Evolutionary conservation across 2,329 filamentous ascomycete species (phyloP).

Genomic region (Podosphaera xanthii): DNA sequence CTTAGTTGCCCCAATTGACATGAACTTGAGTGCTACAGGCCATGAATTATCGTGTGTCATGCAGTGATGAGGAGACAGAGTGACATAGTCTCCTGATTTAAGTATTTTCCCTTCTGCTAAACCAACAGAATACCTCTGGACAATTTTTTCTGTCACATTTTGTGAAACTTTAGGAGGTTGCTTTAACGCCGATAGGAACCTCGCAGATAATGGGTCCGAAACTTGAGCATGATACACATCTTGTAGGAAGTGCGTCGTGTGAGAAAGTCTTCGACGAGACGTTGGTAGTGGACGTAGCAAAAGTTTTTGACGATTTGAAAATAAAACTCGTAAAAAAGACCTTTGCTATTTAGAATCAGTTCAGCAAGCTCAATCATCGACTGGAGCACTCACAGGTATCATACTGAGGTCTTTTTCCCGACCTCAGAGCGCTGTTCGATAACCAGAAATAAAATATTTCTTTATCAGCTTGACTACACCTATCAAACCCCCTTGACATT

Average conservation of each 20-base stretch:
- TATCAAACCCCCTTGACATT: too few relatives aligned
- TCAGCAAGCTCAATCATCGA: neutral
- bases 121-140: constrained; percentile 60
- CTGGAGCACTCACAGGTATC: neutral
- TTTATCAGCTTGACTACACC: too few relatives aligned
- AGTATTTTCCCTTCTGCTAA: constrained; percentile 55
- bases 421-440: too few relatives aligned
- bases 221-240: constrained; percentile 42
- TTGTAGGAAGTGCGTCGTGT: constrained; percentile 18
- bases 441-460: too few relatives aligned
- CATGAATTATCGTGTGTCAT: constrained; percentile 79
- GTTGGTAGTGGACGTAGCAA: constrained; percentile 6
- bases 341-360: neutral
- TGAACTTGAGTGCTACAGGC: constrained; percentile 56
- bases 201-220: constrained; percentile 26
- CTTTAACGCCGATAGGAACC: constrained; percentile 29
- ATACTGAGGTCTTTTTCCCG: neutral
- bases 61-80: constrained; percentile 43
- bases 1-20: constrained; percentile 56
- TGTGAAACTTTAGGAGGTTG: constrained; percentile 28
- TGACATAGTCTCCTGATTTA: constrained; percentile 64
- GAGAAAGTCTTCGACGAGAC: constrained; percentile 10
- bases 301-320: too few relatives aligned
- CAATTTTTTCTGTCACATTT: constrained; percentile 81
- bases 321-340: neutral